Evolutionary conservation across 2,329 filamentous ascomycete species (phyloP), one percentile per base, ranked within the genome.

Genomic region (Monilinia fructigena): DNA sequence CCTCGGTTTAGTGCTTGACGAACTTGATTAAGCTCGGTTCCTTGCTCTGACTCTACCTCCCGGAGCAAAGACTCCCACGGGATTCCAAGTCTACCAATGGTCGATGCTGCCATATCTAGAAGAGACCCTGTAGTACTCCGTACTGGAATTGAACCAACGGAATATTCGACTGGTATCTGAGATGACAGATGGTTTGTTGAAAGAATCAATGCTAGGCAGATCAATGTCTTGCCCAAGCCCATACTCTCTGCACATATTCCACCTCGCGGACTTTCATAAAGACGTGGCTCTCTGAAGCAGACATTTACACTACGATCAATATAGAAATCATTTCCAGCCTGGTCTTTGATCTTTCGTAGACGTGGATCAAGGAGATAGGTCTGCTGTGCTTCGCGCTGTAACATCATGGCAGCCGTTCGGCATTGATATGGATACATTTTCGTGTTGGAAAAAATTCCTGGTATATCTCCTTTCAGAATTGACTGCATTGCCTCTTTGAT

Each of bases 221-320:
- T 96, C 35, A 97, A 78, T 0, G 94, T 97, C 79, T 97, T 98
- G 0, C 94, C 93, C 0, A 85, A 79, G 7, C 89, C 89, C 90
- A 93, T 93, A 70, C 91, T 89, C 74, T 95, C 91, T 0, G 90
- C 90, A 18, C 93, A 79, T 18, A 94, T 89, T 3, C 93, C 94
- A 45, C 93, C 93, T 67, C 84, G 82, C 6, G 88, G 84, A 35
- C 86, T 83, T 55, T 95, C 92, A 71, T 94, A 97, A 67, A 85
- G 85, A 2, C 84, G 83, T 14, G 90, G 88, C n/a, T 89, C 85
- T 47, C 81, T 81, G 0, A 91, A 75, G 58, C 92, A 83, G 0
- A 81, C 80, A 0, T 86, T 85, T 20, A 86, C 83, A 55, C 88
- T 83, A 6, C 84, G 80, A 68, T 93, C 89, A 70, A 89, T 89